Evolutionary conservation across 2,329 filamentous ascomycete species (phyloP), one percentile per base, ranked within the genome.

Genomic region (Claviceps monticola): DNA sequence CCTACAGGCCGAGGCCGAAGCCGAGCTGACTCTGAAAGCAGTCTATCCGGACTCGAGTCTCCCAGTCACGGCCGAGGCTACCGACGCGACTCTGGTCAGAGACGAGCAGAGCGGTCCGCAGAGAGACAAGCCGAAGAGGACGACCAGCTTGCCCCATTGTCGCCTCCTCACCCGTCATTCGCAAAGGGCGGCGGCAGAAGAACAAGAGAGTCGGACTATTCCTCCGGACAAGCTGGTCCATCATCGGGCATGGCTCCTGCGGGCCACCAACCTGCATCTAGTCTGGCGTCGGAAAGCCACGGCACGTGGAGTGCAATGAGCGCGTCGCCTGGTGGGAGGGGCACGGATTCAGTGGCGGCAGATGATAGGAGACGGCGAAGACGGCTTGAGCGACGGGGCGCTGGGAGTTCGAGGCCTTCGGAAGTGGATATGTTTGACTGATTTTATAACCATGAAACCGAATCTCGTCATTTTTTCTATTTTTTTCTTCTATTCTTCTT

Each of bases 191-290:
- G 69, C 53, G 68, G 69, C 53, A 71, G 72, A 58, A 68, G 64
- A 11, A 63, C 65, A 2, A 83, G 82, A 58, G 80, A 83, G 59
- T 80, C 77, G 45, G 76, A 77, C 8, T 82, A 83, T 58, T 82
- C 80, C 59, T 79, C 77, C 3, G 76, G 76, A n/a, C 62, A 63
- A 54, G 66, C 71, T 2, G 68, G 71, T 2, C 68, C 70, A 2
- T 70, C 70, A 16, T 68, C 71, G n/a, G 71, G 68, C 7, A 66
- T 70, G 1, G 62, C 66, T 16, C 67, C 67, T 1, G 66, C 65
- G 2, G 65, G 64, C 37, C 61, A 57, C 3, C 62, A 64, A 50
- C 75, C 74, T 4, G 65, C 74, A 43, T 76, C 76, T 46, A 76
- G 71, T 55, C 72, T 46, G 71, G 64, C 51, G 75, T 68, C 72